A percentile compares a stretch with the other conserved stretches of the same genome.
Conservation (phyloP, 2,329 filamentous ascomycete species). For the Arachnomyces sp. region DNA sequence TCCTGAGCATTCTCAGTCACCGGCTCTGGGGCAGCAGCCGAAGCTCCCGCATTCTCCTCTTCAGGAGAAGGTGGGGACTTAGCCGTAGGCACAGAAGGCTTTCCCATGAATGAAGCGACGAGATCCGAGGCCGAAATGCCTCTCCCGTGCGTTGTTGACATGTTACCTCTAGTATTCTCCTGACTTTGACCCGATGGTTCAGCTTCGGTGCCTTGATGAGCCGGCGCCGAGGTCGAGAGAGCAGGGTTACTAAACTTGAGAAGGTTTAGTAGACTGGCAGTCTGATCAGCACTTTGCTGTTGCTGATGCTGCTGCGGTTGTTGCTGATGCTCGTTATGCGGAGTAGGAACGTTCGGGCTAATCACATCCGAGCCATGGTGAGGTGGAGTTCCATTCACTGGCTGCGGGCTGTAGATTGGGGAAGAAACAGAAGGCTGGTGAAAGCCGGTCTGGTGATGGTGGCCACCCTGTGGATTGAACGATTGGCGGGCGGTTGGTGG, state of each 20-base stretch:
- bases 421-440: slow-evolving; percentile 51
- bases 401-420: slow-evolving; percentile 48
- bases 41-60: slow-evolving; percentile 5
- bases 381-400: slow-evolving; percentile 46
- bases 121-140: slow-evolving; percentile 50
- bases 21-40: slow-evolving; percentile 19
- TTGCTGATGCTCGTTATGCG: slow-evolving; percentile 34
- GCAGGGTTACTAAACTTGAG: slow-evolving; percentile 55
- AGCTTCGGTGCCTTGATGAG: slow-evolving; percentile 20
- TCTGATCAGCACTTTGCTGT: slow-evolving; percentile 39
- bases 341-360: slow-evolving; percentile 47
- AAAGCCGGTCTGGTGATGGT: slow-evolving; percentile 11
- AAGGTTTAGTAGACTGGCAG: slow-evolving; percentile 55
- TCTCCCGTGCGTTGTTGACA: slow-evolving; percentile 23
- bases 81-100: slow-evolving; percentile 24
- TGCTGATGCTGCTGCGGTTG: slow-evolving; percentile 33
- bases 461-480: slow-evolving; percentile 17
- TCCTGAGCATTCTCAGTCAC: slow-evolving; percentile 67
- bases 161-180: slow-evolving; percentile 17
- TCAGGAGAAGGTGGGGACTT: too few species aligned
- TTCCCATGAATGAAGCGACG: slow-evolving; percentile 49
- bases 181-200: slow-evolving; percentile 19
- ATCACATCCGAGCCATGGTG: slow-evolving; percentile 52
- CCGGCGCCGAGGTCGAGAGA: slow-evolving; percentile 4
- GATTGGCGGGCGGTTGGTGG: slow-evolving; percentile 16